Evolutionary conservation across 2,329 filamentous ascomycete genomes (phyloP), one percentile per base, ranked within the genome.

Genomic region (Diaporthe sp.): DNA sequence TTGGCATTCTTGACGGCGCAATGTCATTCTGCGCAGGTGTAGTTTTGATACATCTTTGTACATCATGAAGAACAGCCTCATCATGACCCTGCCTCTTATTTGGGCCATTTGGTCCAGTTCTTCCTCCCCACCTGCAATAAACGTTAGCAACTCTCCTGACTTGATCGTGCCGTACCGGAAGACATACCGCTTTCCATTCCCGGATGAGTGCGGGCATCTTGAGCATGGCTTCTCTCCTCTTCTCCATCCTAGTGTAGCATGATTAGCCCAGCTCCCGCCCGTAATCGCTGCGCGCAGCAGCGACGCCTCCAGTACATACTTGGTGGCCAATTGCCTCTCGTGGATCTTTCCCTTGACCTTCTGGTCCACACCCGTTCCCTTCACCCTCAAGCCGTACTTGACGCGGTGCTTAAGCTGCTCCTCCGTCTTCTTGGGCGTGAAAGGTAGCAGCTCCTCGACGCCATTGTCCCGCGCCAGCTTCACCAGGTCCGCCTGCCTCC

Each of bases 331-430:
- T 81, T 93, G 94, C 83, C 97, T 92, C 89, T 99, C 97, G 92
- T 96, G 94, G 80, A 92, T 90, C 86, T 98, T 96, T 85, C 97
- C 97, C 93, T 98, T 99, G 84, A 98, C 96, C 85, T 90, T 92
- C 86, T 98, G 93, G 75, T 95, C 96, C 79, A 95, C 92, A 88
- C 97, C 96, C 1, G 96, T 98, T 80, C 96, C 96, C 90, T 96
- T 96, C 75, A 98, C 94, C 77, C 93, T 90, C 84, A 98, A 83
- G 68, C 96, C 96, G 78, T 93, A 90, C 87, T 97, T 94, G 75
- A 95, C 91, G 75, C 94, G 88, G 83, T 92, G 90, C 81, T 91
- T 89, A 81, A 95, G 90, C 84, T 89, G 92, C 82, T 91, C 90
- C 79, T 92, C 93, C 2, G 93, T 93, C 80, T 92, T 92, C 90